phyloP scores from a whole-genome alignment of 2,329 filamentous ascomycete genomes.

The Eutypella sp. region DNA sequence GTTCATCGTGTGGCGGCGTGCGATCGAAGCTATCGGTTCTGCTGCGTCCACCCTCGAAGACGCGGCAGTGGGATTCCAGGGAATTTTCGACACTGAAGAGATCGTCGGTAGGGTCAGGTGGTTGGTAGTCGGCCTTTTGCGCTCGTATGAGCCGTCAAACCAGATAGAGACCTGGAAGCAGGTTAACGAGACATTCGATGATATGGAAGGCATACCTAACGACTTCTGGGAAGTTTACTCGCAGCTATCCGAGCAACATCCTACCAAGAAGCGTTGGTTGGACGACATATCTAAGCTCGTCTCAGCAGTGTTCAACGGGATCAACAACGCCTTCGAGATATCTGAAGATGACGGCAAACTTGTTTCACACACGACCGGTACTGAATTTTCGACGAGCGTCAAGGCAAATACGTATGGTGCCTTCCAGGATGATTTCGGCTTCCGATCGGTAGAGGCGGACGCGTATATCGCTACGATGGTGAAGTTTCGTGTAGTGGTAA shows the following conservation, averaged over 20 bases:
- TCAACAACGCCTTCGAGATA: slow-evolving; percentile 1
- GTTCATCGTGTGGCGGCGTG: slow-evolving; percentile 37
- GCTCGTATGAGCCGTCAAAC: neutral
- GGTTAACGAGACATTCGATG: neutral
- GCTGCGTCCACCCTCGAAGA: neutral
- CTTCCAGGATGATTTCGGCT: neutral
- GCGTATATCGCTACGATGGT: neutral
- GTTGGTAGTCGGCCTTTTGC: neutral
- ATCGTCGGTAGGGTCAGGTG: neutral
- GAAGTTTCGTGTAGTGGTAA: slow-evolving; percentile 2
- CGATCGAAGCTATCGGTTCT: slow-evolving; percentile 29
- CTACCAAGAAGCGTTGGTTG: neutral
- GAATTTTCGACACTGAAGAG: neutral
- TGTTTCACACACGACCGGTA: neutral
- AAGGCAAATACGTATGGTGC: neutral
- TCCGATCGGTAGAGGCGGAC: neutral
- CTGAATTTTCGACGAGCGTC: neutral
- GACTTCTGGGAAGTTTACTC: neutral
- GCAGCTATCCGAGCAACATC: neutral
- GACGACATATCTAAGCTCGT: neutral
- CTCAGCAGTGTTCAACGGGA: slow-evolving; percentile 1
- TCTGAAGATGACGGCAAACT: neutral
- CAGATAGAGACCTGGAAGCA: neutral
- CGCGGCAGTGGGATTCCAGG: neutral
- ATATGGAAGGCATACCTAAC: slow-evolving; percentile 1